Evolutionary conservation across 768 basidiomycete genomes (phyloP), one percentile per base, ranked within the genome.

Genomic region (Suillus paluster): DNA sequence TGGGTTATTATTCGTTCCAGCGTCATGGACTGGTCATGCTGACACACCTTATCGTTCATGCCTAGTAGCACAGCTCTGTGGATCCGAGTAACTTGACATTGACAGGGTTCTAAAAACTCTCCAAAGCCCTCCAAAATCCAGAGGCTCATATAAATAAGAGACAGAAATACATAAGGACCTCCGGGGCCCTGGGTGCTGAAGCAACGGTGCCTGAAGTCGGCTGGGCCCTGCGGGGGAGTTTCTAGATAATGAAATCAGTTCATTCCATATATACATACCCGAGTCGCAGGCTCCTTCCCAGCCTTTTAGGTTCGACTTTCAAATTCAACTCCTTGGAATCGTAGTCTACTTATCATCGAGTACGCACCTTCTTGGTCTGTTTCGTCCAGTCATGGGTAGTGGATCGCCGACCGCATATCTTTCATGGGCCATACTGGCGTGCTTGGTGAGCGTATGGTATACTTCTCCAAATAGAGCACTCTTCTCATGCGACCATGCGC

Each of bases 391-490:
- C 75, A 92, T 93, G 91, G 85, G 84, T 74, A 82, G 80, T 74
- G 89, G 89, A 67, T 92, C 90, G 50, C 84, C 90, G 10, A 82
- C 90, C 25, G 88, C 88, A 59, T 91, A 84, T 72, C 82, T 92
- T 48, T 83, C 91, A 57, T 93, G 91, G 91, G 84, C 90, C 60
- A 82, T 91, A 41, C 80, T 92, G 62, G 79, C 90, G 1, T 80
- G 80, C 65, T 77, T 86, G 66, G 90, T 90, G 68, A 76, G 88
- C 66, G 73, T 39, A 38, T 52, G 50, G 30, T n/a, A 27, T 15
- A 30, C 1, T 12, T n/a, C 44, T 21, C 23, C 12, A 15, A 14
- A 15, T 33, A 33, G 5, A 12, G 23, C 33, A 8, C 19, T 1
- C 6, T 27, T 34, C 67, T 70, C 69, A 66, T 21, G 2, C 19